Conservation (phyloP, 1,284 basidiomycete genomes). For the Microbotryomycetes sp. region DNA sequence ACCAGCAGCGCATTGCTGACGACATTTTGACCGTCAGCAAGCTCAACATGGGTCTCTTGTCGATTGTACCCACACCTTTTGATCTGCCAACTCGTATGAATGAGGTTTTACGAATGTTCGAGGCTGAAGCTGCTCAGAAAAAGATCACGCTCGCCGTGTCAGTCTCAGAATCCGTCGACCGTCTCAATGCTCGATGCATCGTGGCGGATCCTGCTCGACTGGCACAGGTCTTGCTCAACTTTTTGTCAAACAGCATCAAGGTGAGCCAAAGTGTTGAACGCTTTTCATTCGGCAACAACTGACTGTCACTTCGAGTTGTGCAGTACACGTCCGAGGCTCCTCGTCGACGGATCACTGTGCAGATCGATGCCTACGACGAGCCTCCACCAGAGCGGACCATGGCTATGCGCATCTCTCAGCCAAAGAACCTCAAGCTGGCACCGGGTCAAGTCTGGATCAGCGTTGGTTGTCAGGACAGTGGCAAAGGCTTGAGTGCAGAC, state of each 20-base stretch:
- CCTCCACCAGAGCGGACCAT: neutral
- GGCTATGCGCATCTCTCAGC: slow-evolving; percentile 16
- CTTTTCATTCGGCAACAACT: neutral
- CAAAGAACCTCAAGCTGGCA: neutral
- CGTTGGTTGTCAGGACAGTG: slow-evolving; percentile 27
- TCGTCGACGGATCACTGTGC: slow-evolving; percentile 9
- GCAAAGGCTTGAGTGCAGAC: slow-evolving; percentile 30
- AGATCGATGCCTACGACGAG: slow-evolving; percentile 8
- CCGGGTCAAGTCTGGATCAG: slow-evolving; percentile 17
- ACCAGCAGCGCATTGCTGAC: slow-evolving; percentile 10
- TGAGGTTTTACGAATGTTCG: slow-evolving; percentile 11
- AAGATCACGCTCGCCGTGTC: slow-evolving; percentile 7
- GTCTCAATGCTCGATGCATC: slow-evolving; percentile 12
- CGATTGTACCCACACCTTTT: neutral
- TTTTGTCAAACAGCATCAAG: slow-evolving; percentile 33
- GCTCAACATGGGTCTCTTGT: slow-evolving; percentile 5
- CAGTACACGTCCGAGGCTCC: slow-evolving; percentile 18
- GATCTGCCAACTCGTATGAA: neutral
- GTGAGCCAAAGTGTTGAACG: neutral
- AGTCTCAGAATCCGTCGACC: slow-evolving; percentile 16
- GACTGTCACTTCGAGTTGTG: neutral
- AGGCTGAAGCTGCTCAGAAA: slow-evolving; percentile 5
- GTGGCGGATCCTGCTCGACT: slow-evolving; percentile 32
- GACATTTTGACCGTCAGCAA: slow-evolving; percentile 9
- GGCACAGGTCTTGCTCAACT: slow-evolving; percentile 34